A percentile compares a stretch with the other conserved stretches of the same genome.
phyloP scores from a whole-genome alignment of 2,329 filamentous ascomycete genomes.

The Periconia macrospinosa region DNA sequence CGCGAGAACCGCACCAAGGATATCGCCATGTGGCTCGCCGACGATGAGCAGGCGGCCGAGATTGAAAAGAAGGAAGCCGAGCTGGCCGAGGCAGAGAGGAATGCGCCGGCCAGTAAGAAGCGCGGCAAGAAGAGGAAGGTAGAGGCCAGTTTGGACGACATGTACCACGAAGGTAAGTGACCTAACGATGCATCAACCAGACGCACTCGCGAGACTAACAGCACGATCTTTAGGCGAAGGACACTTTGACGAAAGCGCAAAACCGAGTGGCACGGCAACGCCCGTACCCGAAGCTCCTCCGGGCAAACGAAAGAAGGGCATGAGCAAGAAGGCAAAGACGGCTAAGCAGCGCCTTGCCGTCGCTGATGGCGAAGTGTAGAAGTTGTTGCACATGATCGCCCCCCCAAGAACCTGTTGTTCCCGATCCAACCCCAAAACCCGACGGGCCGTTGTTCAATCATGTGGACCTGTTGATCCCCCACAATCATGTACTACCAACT shows the following conservation, averaged over 20 bases:
- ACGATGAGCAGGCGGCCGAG: slow-evolving; percentile 92
- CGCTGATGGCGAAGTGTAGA: slow-evolving; percentile 47
- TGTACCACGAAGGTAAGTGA: slow-evolving; percentile 96
- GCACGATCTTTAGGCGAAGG: slow-evolving; percentile 76
- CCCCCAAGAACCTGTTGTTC: background rate
- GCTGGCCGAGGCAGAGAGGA: slow-evolving; percentile 66
- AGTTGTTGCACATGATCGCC: background rate
- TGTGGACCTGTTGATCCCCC: background rate
- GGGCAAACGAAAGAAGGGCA: slow-evolving; percentile 55
- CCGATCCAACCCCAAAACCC: too few relatives aligned
- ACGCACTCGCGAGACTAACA: background rate
- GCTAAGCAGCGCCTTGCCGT: slow-evolving; percentile 53
- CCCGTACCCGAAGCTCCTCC: slow-evolving; percentile 58
- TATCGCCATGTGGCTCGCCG: slow-evolving; percentile 97
- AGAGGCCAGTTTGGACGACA: slow-evolving; percentile 79
- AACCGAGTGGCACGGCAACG: slow-evolving; percentile 83
- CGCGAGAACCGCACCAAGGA: slow-evolving; percentile 95
- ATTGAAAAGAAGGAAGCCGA: slow-evolving; percentile 93
- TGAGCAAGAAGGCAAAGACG: slow-evolving; percentile 56
- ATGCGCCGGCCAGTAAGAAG: slow-evolving; percentile 42
- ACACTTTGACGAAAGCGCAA: slow-evolving; percentile 88
- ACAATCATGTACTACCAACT: background rate
- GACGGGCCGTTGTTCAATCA: background rate
- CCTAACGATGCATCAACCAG: background rate
- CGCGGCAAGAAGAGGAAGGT: slow-evolving; percentile 61